Evolutionary conservation across 352 stramenopile species (phyloP).

Genomic region (Pythium chondricola): DNA sequence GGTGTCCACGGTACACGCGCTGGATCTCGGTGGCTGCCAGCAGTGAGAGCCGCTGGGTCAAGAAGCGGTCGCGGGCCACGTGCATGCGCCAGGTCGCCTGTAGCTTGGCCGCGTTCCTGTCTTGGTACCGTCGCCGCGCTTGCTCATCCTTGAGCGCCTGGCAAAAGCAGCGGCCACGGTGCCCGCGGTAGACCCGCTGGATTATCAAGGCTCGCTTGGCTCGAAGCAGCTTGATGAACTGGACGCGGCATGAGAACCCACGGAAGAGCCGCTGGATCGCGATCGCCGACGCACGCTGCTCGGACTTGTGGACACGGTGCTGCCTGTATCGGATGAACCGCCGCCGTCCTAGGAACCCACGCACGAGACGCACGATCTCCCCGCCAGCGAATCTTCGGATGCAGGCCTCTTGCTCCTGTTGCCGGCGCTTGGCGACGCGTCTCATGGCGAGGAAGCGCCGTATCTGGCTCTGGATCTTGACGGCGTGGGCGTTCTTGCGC

Average conservation of each 20-base stretch:
- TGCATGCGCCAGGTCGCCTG: conserved; percentile 90
- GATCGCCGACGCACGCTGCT: conserved; percentile 26
- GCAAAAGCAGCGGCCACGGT: conserved; percentile 41
- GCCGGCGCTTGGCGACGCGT: conserved; percentile 26
- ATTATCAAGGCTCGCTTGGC: conserved; percentile 41
- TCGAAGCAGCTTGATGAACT: conserved; percentile 35
- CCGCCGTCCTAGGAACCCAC: conserved; percentile 53
- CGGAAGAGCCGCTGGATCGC: conserved; percentile 64
- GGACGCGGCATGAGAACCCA: conserved; percentile 49
- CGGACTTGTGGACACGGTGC: conserved; percentile 13
- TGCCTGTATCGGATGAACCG: conserved; percentile 28
- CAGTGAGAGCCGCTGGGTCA: conserved; percentile 50
- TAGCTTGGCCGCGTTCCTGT: conserved; percentile 66
- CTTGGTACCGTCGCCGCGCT: conserved; percentile 32
- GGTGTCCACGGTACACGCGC: conserved; percentile 81
- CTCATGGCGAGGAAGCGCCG: conserved; percentile 43
- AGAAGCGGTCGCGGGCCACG: conserved; percentile 53
- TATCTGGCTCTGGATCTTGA: conserved; percentile 48
- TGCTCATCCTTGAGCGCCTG: conserved; percentile 33
- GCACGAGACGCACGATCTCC: conserved; percentile 58
- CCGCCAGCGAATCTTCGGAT: conserved; percentile 45
- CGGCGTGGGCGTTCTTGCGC: conserved; percentile 37
- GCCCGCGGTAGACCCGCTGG: conserved; percentile 69
- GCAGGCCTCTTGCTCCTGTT: conserved; percentile 28
- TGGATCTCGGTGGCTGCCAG: conserved; percentile 88